phyloP scores from a whole-genome alignment of 2,329 filamentous ascomycete species.

The Gyromitra esculenta region DNA sequence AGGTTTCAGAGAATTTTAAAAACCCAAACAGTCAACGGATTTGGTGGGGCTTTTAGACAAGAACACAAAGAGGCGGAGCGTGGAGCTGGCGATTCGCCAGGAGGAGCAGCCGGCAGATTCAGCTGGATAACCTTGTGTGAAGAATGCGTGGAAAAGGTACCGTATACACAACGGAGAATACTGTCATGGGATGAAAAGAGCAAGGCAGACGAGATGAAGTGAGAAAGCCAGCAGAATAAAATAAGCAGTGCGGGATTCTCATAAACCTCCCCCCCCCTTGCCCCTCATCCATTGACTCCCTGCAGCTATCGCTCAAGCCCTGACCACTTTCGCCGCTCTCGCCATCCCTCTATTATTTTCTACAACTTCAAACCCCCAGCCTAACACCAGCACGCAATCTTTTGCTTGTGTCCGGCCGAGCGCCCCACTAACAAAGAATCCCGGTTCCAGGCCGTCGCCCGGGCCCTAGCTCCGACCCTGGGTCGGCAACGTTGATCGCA shows the following conservation, averaged over 20 bases:
- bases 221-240: conserved; percentile 16
- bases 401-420: conserved; percentile 12
- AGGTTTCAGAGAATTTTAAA: conserved; percentile 18
- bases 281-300: conserved; percentile 25
- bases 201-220: conserved; percentile 15
- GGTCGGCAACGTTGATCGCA: conserved; percentile 35
- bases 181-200: conserved; percentile 40
- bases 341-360: conserved; percentile 7
- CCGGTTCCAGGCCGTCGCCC: conserved; percentile 15
- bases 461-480: conserved; percentile 36
- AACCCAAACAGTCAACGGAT: not conserved
- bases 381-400: conserved; percentile 10
- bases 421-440: conserved; percentile 38
- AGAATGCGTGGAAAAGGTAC: conserved; percentile 18
- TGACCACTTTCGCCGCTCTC: conserved; percentile 24
- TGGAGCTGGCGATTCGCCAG: conserved; percentile 13
- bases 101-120: conserved; percentile 16
- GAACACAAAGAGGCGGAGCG: conserved; percentile 16
- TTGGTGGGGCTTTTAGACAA: conserved; percentile 20
- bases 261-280: conserved; percentile 12
- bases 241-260: conserved; percentile 29
- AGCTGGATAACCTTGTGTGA: conserved; percentile 31
- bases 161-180: conserved; percentile 20
- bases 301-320: conserved; percentile 28
- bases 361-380: conserved; percentile 8